Percentiles rank a stretch among this genome's conserved stretches.
Evolutionary conservation across 352 stramenopile species (phyloP).

Genomic region (Globisporangium middletonii): DNA sequence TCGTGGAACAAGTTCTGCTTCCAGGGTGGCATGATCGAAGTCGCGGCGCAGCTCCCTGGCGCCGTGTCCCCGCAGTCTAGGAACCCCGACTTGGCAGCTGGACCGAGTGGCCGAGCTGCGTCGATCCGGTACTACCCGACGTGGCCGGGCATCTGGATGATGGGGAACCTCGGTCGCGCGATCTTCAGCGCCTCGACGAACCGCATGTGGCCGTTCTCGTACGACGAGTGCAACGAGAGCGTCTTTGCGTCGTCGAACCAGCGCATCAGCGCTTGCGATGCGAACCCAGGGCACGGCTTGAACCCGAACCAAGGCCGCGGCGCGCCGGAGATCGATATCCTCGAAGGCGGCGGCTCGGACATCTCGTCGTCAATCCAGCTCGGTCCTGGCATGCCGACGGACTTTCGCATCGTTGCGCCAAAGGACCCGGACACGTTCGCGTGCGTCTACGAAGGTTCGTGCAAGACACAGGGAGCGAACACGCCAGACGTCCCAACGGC

Average conservation of each 20-base stretch:
- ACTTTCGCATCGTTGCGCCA: constrained; percentile 33
- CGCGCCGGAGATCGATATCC: constrained; percentile 53
- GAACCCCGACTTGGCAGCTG: constrained; percentile 32
- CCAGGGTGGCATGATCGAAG: constrained; percentile 91
- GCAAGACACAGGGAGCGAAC: constrained; percentile 42
- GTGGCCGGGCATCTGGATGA: background rate
- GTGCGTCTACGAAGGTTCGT: constrained; percentile 38
- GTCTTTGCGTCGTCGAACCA: constrained; percentile 65
- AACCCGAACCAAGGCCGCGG: constrained; percentile 3
- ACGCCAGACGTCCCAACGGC: constrained; percentile 27
- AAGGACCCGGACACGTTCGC: constrained; percentile 3
- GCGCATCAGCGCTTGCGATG: constrained; percentile 87
- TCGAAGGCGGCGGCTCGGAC: constrained; percentile 81
- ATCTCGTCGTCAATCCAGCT: constrained; percentile 92
- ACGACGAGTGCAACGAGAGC: constrained; percentile 85
- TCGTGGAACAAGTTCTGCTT: constrained; percentile 95
- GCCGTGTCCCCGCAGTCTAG: constrained; percentile 32
- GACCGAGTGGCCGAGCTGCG: constrained; percentile 55
- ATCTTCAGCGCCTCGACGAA: constrained; percentile 61
- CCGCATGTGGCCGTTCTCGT: constrained; percentile 96
- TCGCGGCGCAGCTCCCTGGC: constrained; percentile 85
- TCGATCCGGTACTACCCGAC: constrained; percentile 63
- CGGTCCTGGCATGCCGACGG: constrained; percentile 49
- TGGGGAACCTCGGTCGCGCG: no score
- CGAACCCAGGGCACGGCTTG: constrained; percentile 87